Conservation (phyloP, 345 rosid genomes). For the Carallia brachiata region DNA sequence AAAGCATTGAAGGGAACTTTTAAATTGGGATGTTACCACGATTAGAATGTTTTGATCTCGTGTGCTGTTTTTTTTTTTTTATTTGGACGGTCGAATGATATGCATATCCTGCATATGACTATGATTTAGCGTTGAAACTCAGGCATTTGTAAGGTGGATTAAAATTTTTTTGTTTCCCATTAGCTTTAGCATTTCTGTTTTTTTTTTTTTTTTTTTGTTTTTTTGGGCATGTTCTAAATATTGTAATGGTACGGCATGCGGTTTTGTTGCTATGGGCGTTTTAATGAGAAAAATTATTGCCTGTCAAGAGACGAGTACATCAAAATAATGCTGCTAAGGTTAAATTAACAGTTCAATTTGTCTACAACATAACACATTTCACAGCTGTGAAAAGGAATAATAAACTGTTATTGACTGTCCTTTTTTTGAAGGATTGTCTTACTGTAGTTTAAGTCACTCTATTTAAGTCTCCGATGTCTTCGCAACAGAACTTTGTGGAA, state of each 20-base stretch:
- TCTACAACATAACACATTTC: too few species aligned
- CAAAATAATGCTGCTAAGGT: too few species aligned
- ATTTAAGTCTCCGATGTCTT: too few species aligned
- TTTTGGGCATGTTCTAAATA: background rate
- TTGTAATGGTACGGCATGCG: background rate
- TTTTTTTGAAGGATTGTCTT: too few species aligned
- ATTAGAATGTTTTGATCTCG: background rate
- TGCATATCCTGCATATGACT: background rate
- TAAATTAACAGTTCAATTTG: too few species aligned
- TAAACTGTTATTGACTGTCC: too few species aligned
- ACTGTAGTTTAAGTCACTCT: too few species aligned
- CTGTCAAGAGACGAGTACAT: background rate
- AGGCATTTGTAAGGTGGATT: too few species aligned
- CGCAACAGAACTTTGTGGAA: too few species aligned
- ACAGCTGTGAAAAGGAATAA: too few species aligned
- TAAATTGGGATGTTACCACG: background rate
- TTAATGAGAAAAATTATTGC: background rate
- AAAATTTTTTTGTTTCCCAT: background rate
- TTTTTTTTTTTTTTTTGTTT: background rate
- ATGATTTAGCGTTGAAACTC: too few species aligned
- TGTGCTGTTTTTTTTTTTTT: background rate
- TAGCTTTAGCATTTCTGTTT: background rate
- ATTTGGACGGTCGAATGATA: background rate
- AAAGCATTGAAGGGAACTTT: background rate
- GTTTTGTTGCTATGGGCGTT: too few species aligned